Evolutionary conservation across 306 rosid species (phyloP), one percentile per base, ranked within the genome.

Genomic region (Purshia tridentata): DNA sequence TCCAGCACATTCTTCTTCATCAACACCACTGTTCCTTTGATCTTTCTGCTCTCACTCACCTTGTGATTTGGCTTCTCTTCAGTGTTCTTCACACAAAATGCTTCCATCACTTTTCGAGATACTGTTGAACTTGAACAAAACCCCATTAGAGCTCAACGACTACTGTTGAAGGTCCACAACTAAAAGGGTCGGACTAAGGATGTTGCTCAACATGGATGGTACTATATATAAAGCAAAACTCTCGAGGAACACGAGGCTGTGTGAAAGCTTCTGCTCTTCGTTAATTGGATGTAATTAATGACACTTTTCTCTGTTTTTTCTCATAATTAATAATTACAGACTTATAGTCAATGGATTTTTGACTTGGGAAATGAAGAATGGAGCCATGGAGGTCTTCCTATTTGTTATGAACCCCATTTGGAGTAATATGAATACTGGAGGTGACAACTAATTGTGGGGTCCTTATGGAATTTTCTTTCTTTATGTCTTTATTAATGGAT

Each of bases 1-100:
- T 88, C 99, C 82, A 94, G 77, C 13, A 89, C 20, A 5, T 86
- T 73, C 86, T 94, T 94, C 85, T 91, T 91, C 97, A 84, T 78
- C 60, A 94, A 60, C 65, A 91, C 75, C 59, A 91, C 89, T 7
- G 77, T 78, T 45, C 96, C 99, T 74, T 71, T 79, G 6, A 91
- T 78, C 76, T 44, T 85, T 77, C 37, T 84, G 61, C 56, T 69
- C 51, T 65, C 58, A 58, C 72, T 78, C 80, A 15, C 66, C 62
- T 42, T 46, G n/a, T 40, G 37, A 18, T 69, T 52, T 56, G 65
- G 58, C 70, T 81, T 76, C 76, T 44, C 73, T 18, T 69, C 49
- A 11, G 45, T 16, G 49, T 50, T 70, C 72, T 80, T 72, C 68
- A 67, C 7, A 55, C 82, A 73, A 22, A 76, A 71, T 4, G 22